A percentile compares a stretch with the other conserved stretches of the same genome.
phyloP scores from a whole-genome alignment of 768 basidiomycete genomes.

The Mycena leptocephala region DNA sequence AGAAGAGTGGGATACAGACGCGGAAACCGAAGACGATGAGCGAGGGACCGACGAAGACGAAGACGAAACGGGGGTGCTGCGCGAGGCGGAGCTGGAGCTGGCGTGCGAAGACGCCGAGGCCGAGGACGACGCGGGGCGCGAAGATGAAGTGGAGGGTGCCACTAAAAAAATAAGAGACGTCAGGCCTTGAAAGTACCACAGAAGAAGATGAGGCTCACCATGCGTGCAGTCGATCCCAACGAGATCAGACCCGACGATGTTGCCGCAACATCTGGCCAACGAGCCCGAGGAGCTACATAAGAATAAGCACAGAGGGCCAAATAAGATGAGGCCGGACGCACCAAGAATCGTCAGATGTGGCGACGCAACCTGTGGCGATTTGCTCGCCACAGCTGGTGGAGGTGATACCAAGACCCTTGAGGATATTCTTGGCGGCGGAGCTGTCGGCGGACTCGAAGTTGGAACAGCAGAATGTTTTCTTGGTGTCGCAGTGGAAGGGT shows the following conservation, averaged over 20 bases:
- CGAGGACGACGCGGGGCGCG: too few species aligned
- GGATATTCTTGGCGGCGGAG: not conserved
- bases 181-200: not conserved
- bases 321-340: not conserved
- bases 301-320: too few species aligned
- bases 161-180: not conserved
- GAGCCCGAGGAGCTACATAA: too few species aligned
- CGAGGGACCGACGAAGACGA: too few species aligned
- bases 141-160: not conserved
- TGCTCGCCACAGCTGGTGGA: slow-evolving; percentile 15
- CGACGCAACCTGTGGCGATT: slow-evolving; percentile 3
- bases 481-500: slow-evolving; percentile 8
- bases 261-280: slow-evolving; percentile 14
- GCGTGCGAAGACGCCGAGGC: too few species aligned
- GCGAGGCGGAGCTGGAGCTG: too few species aligned
- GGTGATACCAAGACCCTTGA: not conserved
- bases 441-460: too few species aligned
- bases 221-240: slow-evolving; percentile 12
- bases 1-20: too few species aligned
- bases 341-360: slow-evolving; percentile 7
- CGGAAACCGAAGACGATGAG: too few species aligned
- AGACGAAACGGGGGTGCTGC: too few species aligned
- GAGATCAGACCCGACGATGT: not conserved
- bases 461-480: slow-evolving; percentile 22
- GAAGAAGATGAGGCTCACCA: not conserved